Evolutionary conservation across 208 protist genomes (phyloP).

Genomic region (Leishmania lainsoni): DNA sequence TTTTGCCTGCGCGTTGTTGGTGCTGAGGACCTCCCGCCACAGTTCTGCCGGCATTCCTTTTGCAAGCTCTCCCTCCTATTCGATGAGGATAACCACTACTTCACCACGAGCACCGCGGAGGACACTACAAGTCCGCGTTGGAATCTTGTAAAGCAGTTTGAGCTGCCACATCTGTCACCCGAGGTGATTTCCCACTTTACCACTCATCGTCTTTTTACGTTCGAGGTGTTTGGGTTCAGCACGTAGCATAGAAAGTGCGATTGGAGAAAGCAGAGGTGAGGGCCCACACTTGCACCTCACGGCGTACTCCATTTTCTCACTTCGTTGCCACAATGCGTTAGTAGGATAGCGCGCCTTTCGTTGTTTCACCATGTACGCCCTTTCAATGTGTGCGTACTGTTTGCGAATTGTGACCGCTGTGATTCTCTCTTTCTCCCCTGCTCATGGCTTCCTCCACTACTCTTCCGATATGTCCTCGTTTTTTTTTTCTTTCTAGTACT

Average conservation of each 20-base stretch:
- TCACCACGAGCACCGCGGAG: constrained; percentile 56
- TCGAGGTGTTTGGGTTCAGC: constrained; percentile 81
- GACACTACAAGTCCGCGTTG: constrained; percentile 50
- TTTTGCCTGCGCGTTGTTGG: constrained; percentile 78
- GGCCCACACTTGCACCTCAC: too few species aligned
- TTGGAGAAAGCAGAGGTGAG: background rate
- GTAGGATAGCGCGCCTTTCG: background rate
- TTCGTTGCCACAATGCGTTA: background rate
- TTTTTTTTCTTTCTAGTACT: background rate
- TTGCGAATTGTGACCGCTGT: background rate
- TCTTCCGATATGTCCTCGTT: background rate
- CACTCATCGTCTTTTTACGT: constrained; percentile 58
- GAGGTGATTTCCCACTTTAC: constrained; percentile 59
- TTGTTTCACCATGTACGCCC: background rate
- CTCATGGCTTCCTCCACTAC: background rate
- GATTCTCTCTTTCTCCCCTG: background rate
- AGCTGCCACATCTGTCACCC: constrained; percentile 48
- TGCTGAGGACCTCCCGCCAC: constrained; percentile 51
- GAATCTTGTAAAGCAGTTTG: constrained; percentile 69
- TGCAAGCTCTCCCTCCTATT: constrained; percentile 64
- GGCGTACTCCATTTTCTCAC: background rate
- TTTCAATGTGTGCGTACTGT: background rate
- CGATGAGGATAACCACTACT: constrained; percentile 62
- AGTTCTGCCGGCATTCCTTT: constrained; percentile 49
- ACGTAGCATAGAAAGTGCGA: constrained; percentile 18